These are phyloP conservation scores for Zizania latifolia DNA, from an alignment of 176 grass and related monocot genomes.

Conservation along the genomic window DNA sequence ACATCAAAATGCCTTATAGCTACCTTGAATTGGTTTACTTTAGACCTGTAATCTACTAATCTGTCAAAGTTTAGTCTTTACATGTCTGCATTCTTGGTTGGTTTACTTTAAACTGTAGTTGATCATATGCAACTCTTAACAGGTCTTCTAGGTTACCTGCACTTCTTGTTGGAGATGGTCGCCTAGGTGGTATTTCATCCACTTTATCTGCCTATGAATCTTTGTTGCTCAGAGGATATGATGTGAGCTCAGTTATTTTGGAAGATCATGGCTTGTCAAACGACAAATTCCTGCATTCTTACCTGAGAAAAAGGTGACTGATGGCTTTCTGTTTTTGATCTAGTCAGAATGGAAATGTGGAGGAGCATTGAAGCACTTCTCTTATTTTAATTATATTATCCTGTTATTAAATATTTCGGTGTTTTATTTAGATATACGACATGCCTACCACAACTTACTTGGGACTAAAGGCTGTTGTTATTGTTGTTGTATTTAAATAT, in stretches of 20 bases:
- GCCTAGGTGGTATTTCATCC: constrained; percentile 84
- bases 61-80: not conserved
- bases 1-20: not conserved
- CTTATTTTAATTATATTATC: constrained; percentile 9
- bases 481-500: not conserved
- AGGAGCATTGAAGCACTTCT: not conserved
- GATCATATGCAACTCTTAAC: constrained; percentile 22
- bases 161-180: constrained; percentile 91
- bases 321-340: not conserved
- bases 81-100: not conserved
- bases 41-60: no score
- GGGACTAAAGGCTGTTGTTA: no score
- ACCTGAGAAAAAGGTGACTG: constrained; percentile 63
- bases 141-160: constrained; percentile 80
- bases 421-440: not conserved
- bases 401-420: not conserved
- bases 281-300: constrained; percentile 56
- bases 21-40: not conserved
- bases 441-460: not conserved
- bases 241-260: constrained; percentile 76
- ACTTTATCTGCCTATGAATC: constrained; percentile 90
- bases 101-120: not conserved
- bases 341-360: not conserved
- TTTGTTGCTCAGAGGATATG: constrained; percentile 83
- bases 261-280: constrained; percentile 70